Evolutionary conservation across 768 basidiomycete species (phyloP).

Genomic region (Mycena sanguinolenta): DNA sequence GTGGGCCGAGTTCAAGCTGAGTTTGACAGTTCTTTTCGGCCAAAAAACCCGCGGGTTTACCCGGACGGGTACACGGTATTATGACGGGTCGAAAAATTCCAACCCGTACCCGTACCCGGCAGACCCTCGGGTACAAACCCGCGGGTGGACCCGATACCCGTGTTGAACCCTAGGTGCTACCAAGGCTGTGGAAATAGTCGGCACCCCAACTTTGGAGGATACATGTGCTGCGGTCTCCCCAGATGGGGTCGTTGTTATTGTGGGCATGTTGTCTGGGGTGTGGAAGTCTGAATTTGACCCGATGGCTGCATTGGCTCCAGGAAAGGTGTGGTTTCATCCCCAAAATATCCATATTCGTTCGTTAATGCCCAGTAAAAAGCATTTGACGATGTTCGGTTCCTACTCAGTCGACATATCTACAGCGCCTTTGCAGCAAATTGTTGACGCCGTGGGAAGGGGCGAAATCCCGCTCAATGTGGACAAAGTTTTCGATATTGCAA

Average conservation of each 20-base stretch:
- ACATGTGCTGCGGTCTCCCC: slow-evolving; percentile 34
- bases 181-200: slow-evolving; percentile 42
- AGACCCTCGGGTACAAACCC: too few species aligned
- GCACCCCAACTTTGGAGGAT: slow-evolving; percentile 37
- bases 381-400: slow-evolving; percentile 40
- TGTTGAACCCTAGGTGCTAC: too few species aligned
- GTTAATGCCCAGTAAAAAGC: slow-evolving; percentile 16
- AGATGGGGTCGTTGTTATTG: slow-evolving; percentile 35
- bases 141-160: too few species aligned
- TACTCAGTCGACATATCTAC: slow-evolving; percentile 36
- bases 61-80: too few species aligned
- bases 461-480: slow-evolving; percentile 38
- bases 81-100: too few species aligned
- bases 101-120: too few species aligned
- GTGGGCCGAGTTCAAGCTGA: too few species aligned
- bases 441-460: slow-evolving; percentile 38
- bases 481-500: slow-evolving; percentile 42
- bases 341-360: background rate
- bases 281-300: slow-evolving; percentile 43
- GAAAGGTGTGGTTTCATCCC: slow-evolving; percentile 30
- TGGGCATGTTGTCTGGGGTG: slow-evolving; percentile 38
- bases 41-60: too few species aligned
- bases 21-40: too few species aligned
- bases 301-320: slow-evolving; percentile 35
- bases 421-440: slow-evolving; percentile 40